Base-by-base conservation (phyloP, 176 grass and related monocot genomes). In the Musa beccarii region DNA sequence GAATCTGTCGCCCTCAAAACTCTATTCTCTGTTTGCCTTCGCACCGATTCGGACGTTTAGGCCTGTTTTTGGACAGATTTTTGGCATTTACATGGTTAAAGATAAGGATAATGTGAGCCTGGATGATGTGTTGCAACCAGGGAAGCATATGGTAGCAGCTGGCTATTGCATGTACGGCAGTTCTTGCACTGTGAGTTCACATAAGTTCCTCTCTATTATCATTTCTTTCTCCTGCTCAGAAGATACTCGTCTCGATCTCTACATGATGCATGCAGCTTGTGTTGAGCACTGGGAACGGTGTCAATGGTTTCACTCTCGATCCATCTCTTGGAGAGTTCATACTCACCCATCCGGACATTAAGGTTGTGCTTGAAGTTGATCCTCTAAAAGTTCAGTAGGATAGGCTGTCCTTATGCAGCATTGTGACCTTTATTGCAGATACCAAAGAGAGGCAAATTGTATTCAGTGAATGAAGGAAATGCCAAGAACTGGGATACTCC, bases 101-200 rank as follows among this genome's bases (percentile, higher is more conserved):
- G 84, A 98, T 83, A 51, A 79, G 68, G 73, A 93, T 9, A 87
- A 82, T 57, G 71, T 84, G 19, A 93, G 82, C 63, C 71, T 97
- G 28, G 82, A 85, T 22, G 94, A 97, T 17, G 95, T 98, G 0
- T 49, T 98, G 83, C 90, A 87, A 77, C 88, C 95, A 9, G 95
- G 90, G 25, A 98, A 87, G 26, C 69, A 89, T 66, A 93, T 93
- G 95, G 57, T 98, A 52, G 95, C 88, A 75, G 90, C 90, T 50
- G 95, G 95, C 12, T 98, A 98, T 79, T 98, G 90, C 81, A 98
- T 98, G 95, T 98, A 93, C 43, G 95, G 95, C 1, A 98, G 95
- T 84, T 93, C 95, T 59, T 93, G 90, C 90, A 91, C 86, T 71
- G 95, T 98, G 91, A 87, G 66, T 68, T 68, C 11, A 68, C 1